Evolutionary conservation across 2,329 filamentous ascomycete genomes (phyloP), one percentile per base, ranked within the genome.

Genomic region (Tolypocladium ovalisporum): DNA sequence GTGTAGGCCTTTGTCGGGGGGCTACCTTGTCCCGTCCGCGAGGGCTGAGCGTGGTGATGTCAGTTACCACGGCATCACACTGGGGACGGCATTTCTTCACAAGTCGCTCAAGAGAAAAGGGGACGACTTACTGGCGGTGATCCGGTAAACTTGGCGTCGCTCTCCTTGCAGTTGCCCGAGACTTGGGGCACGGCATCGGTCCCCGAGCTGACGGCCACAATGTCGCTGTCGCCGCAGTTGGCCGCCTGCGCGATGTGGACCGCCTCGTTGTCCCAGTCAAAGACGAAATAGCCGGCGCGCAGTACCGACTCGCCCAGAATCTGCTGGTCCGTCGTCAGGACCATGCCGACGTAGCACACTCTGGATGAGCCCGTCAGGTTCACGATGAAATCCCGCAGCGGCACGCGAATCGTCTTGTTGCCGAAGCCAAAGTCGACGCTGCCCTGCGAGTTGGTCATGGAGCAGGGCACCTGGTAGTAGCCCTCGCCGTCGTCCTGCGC

Each of bases 401-500:
- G 67, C 17, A 80, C 76, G 10, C 63, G 67, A 34, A 82, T 68
- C 6, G 65, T 66, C 60, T 71, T 75, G 55, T 62, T 57, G 27
- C 70, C 70, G 42, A 83, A 80, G 40, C 69, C 71, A 58, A 83
- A 83, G 62, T 79, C 73, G 55, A 82, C 68, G 13, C 71, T 75
- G 15, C 75, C 77, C 2, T 63, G 59, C 5, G 66, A 44, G 4
- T 70, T 55, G 10, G 72, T 71, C 39, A 73, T 63, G 1, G 63
- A 58, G 66, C 80, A 83, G 32, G 72, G 67, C 1, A 80, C 73
- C 36, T 65, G 67, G 63, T 74, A 82, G 56, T 74, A 76, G 34
- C 76, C 77, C 10, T 72, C 63, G 9, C 69, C 68, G 55, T 76
- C 72, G 22, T 71, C 66, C 35, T 64, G 39, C 0, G 74, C 77